These are phyloP conservation scores for Leishmania major DNA, from an alignment of 208 protist species.

Conservation along the genomic window DNA sequence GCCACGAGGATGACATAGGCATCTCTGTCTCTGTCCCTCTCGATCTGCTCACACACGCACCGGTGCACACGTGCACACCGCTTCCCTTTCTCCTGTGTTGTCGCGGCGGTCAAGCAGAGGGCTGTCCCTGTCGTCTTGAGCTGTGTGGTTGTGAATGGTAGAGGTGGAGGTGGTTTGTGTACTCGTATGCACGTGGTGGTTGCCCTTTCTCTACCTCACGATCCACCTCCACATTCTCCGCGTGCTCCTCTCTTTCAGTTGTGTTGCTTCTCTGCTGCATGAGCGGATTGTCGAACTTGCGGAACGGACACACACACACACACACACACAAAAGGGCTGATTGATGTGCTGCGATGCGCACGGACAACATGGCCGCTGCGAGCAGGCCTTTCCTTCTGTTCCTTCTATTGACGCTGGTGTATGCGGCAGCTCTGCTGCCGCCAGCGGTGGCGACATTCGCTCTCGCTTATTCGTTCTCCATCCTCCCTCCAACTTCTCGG, in stretches of 20 bases:
- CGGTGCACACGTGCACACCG: not conserved
- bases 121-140: not conserved
- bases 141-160: not conserved
- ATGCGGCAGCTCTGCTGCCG: not conserved
- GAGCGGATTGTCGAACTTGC: not conserved
- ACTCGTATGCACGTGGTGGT: not conserved
- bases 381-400: not conserved
- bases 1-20: not conserved
- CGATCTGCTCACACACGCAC: not conserved
- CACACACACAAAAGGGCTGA: not conserved
- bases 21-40: not conserved
- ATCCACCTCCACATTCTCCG: not conserved
- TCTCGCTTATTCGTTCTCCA: not conserved
- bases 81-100: not conserved
- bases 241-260: not conserved
- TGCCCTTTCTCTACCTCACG: not conserved
- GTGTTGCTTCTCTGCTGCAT: not conserved
- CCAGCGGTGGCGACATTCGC: not conserved
- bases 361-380: not conserved
- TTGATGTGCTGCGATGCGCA: not conserved
- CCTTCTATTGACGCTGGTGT: not conserved
- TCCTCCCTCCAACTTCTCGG: not conserved
- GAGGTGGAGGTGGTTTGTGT: not conserved
- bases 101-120: not conserved
- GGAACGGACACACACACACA: not conserved